These are phyloP conservation scores for Acidomyces sp. DNA, from an alignment of 495 filamentous ascomycete genomes.

Conservation along the genomic window DNA sequence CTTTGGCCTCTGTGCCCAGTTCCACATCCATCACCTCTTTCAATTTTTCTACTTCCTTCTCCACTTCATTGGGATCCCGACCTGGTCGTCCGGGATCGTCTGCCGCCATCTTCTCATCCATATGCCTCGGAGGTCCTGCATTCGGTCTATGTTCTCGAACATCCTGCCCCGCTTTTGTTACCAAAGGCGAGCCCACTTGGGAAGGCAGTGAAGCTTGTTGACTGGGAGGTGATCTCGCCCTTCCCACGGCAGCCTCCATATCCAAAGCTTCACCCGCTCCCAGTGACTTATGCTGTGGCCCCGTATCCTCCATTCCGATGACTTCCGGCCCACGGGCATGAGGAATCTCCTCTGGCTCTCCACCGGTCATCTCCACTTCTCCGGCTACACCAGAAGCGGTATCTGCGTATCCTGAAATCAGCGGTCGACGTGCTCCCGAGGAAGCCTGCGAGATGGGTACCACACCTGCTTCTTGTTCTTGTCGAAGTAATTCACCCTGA, in stretches of 20 bases:
- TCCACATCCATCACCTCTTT: constrained; percentile 3
- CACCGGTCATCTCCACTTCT: not conserved
- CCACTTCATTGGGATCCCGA: constrained; percentile 5
- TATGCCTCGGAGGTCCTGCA: no score
- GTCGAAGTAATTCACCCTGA: constrained; percentile 64
- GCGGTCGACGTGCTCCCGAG: constrained; percentile 23
- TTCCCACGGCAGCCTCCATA: constrained; percentile 31
- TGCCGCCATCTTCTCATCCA: not conserved
- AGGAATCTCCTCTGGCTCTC: constrained; percentile 42
- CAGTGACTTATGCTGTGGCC: constrained; percentile 45
- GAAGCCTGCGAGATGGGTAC: constrained; percentile 39
- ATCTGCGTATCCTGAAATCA: constrained; percentile 12
- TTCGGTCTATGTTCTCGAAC: no score
- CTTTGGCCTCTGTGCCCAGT: constrained; percentile 5
- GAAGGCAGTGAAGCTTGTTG: not conserved
- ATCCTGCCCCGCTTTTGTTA: not conserved
- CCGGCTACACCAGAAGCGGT: no score
- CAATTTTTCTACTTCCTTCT: constrained; percentile 5
- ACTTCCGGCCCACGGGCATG: constrained; percentile 71
- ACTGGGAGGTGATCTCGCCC: constrained; percentile 3
- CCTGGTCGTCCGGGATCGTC: constrained; percentile 6
- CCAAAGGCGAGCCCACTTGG: not conserved
- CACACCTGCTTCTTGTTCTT: constrained; percentile 63
- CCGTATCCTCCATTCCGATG: constrained; percentile 77
- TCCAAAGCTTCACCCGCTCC: constrained; percentile 21